These are phyloP conservation scores for Fusarium sp. DNA, from an alignment of 2,329 filamentous ascomycete species.

Conservation along the genomic window DNA sequence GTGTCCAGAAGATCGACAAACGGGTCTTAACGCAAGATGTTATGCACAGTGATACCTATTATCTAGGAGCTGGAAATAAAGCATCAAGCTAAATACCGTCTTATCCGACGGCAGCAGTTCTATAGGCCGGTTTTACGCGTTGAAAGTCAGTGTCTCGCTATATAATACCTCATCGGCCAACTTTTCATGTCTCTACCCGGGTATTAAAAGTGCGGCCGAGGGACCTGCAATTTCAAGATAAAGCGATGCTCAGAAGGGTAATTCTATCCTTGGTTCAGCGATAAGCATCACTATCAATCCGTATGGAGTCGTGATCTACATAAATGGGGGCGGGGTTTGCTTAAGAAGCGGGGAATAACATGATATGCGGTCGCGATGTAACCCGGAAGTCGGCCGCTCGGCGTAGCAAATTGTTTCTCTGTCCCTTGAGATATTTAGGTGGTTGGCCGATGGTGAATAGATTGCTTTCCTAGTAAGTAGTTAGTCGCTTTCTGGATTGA, in stretches of 20 bases:
- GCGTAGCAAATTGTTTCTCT: neutral
- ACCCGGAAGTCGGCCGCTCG: neutral
- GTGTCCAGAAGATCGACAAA: neutral
- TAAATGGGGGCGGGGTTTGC: neutral
- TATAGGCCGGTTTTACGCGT: neutral
- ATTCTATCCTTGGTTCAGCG: neutral
- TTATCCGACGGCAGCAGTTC: neutral
- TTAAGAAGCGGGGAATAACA: neutral
- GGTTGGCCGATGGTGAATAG: neutral
- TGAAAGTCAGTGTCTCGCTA: rapidly evolving
- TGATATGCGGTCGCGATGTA: neutral
- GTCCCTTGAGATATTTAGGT: neutral
- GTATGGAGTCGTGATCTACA: neutral
- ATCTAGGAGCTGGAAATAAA: neutral
- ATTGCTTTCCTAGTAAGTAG: neutral
- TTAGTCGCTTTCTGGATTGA: neutral
- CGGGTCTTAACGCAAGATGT: neutral
- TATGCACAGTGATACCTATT: no score
- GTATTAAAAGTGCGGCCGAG: neutral
- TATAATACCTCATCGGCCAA: neutral
- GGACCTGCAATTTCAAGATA: neutral
- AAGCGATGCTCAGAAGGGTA: slow-evolving; percentile 3
- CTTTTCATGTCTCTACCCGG: neutral
- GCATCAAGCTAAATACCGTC: neutral
- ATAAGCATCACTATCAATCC: neutral